Conservation (phyloP, 352 stramenopile genomes). For the Sclerospora graminicola region DNA sequence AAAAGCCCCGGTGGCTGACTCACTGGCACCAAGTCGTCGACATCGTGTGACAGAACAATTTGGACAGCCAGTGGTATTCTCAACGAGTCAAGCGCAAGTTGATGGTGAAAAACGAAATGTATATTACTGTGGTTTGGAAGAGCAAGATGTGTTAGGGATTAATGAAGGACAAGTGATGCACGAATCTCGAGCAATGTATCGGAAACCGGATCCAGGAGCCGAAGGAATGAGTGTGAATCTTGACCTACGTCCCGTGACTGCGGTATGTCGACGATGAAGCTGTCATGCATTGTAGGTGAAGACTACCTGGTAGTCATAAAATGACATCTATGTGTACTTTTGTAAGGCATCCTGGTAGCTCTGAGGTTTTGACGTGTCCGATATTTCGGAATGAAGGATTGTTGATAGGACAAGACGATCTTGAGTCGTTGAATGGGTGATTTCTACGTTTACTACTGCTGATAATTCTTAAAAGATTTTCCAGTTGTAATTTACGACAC, state of each 20-base stretch:
- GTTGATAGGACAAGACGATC: too few species aligned
- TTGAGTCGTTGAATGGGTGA: too few species aligned
- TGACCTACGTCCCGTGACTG: conserved; percentile 48
- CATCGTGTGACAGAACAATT: conserved; percentile 54
- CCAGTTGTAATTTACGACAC: too few species aligned
- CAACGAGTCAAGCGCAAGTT: conserved; percentile 46
- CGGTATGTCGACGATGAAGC: conserved; percentile 41
- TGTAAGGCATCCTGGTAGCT: too few species aligned
- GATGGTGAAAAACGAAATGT: conserved; percentile 56
- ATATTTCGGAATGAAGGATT: too few species aligned
- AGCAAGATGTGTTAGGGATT: conserved; percentile 85
- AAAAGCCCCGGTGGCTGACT: conserved; percentile 26
- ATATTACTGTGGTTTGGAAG: conserved; percentile 59
- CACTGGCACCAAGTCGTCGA: conserved; percentile 13
- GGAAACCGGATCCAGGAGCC: conserved; percentile 56
- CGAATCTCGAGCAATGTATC: too few species aligned
- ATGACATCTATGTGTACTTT: too few species aligned
- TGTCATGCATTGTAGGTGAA: too few species aligned
- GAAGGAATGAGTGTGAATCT: conserved; percentile 70
- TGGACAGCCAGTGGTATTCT: conserved; percentile 77
- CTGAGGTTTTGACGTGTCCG: too few species aligned
- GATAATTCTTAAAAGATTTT: too few species aligned
- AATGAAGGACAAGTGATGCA: conserved; percentile 85
- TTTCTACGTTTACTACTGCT: too few species aligned
- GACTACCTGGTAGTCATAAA: too few species aligned